These are phyloP conservation scores for Malania oleifera DNA, from an alignment of 164 flowering plant species.

Conservation along the genomic window DNA sequence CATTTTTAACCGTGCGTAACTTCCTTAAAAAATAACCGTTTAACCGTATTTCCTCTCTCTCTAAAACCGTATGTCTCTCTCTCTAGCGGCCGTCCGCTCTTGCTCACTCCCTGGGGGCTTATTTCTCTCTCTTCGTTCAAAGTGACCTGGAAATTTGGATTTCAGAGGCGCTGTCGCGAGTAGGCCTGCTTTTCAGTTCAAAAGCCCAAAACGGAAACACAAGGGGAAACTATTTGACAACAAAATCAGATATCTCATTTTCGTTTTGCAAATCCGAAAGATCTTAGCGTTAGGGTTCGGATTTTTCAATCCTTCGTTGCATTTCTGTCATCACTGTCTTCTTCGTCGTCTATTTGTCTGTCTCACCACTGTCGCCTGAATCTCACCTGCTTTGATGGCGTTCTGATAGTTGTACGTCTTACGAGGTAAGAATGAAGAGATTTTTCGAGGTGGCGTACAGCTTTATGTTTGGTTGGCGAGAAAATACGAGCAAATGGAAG, in stretches of 20 bases:
- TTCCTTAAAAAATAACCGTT: too few relatives aligned
- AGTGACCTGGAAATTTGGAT: too few relatives aligned
- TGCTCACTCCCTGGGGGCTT: too few relatives aligned
- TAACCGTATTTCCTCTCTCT: too few relatives aligned
- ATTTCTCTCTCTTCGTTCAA: too few relatives aligned
- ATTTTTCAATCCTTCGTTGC: constrained; percentile 10
- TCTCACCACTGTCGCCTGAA: constrained; percentile 12
- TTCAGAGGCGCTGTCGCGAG: constrained; percentile 15
- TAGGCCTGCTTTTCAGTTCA: not conserved
- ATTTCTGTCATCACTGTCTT: not conserved
- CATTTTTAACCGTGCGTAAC: too few relatives aligned
- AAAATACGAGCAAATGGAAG: not conserved
- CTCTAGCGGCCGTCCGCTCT: too few relatives aligned
- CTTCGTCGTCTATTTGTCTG: not conserved
- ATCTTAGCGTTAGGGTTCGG: constrained; percentile 10
- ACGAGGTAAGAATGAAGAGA: constrained; percentile 10
- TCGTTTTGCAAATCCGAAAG: constrained; percentile 8
- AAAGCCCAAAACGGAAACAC: constrained; percentile 1
- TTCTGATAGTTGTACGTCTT: constrained; percentile 12
- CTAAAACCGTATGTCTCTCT: too few relatives aligned
- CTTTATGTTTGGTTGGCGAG: constrained; percentile 1
- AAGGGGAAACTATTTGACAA: not conserved
- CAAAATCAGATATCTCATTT: not conserved
- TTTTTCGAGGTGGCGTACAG: too few relatives aligned
- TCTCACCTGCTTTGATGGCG: constrained; percentile 11